Evolutionary conservation across 352 stramenopile species (phyloP).

Genomic region (Phytophthora pinifolia): DNA sequence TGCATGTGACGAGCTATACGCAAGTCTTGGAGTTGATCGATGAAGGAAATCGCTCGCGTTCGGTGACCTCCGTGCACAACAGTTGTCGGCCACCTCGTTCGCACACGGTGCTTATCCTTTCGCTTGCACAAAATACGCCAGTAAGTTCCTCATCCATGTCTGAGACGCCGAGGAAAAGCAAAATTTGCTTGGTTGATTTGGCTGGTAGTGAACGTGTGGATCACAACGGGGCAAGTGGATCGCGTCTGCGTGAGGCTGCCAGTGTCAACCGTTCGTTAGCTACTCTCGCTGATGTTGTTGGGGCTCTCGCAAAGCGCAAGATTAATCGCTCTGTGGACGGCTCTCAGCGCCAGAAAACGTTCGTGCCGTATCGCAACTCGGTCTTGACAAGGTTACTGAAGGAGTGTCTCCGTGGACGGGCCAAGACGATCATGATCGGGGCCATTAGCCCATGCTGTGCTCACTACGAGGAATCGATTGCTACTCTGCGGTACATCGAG

Average conservation of each 20-base stretch:
- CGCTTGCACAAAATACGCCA: constrained; percentile 40
- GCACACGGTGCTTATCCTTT: constrained; percentile 67
- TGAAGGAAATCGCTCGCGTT: constrained; percentile 63
- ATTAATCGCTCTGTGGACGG: constrained; percentile 4
- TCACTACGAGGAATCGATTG: constrained; percentile 89
- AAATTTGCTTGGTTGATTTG: constrained; percentile 75
- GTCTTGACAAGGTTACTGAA: constrained; percentile 84
- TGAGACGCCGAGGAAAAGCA: constrained; percentile 42
- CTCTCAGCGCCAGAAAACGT: constrained; percentile 32
- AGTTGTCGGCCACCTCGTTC: constrained; percentile 58
- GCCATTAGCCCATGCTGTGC: constrained; percentile 78
- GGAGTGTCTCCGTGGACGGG: constrained; percentile 77
- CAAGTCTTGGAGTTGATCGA: constrained; percentile 59
- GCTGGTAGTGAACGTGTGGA: constrained; percentile 68
- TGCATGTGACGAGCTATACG: constrained; percentile 47
- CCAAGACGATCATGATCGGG: constrained; percentile 88
- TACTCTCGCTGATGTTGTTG: constrained; percentile 85
- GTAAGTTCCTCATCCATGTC: constrained; percentile 3
- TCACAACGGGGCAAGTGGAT: constrained; percentile 42
- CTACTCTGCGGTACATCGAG: constrained; percentile 82
- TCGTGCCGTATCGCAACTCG: constrained; percentile 90
- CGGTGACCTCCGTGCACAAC: constrained; percentile 45
- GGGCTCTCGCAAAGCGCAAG: constrained; percentile 53
- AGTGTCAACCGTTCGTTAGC: constrained; percentile 86
- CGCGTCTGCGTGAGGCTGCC: constrained; percentile 64